These are phyloP conservation scores for Chiua virens DNA, from an alignment of 768 basidiomycete species.

Conservation along the genomic window DNA sequence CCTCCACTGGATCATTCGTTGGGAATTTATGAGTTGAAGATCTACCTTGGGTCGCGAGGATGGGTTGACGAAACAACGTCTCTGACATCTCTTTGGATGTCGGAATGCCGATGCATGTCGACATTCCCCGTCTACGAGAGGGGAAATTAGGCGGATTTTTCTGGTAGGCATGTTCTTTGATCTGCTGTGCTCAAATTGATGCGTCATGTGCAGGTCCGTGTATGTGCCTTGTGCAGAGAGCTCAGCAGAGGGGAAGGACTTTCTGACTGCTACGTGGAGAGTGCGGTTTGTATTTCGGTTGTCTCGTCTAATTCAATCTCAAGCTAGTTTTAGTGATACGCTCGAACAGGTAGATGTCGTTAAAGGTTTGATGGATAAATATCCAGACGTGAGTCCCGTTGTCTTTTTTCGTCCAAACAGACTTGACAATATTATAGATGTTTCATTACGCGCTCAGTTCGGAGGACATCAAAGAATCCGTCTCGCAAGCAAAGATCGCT, in stretches of 20 bases:
- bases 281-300: slow-evolving; percentile 43
- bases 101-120: slow-evolving; percentile 70
- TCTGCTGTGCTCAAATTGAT: neutral
- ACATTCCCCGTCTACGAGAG: slow-evolving; percentile 78
- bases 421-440: slow-evolving; percentile 42
- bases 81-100: slow-evolving; percentile 66
- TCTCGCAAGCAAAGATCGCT: slow-evolving; percentile 76
- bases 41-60: slow-evolving; percentile 67
- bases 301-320: neutral
- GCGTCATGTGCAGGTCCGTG: slow-evolving; percentile 53
- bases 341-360: slow-evolving; percentile 94
- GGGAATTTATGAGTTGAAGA: slow-evolving; percentile 42
- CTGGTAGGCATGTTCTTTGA: slow-evolving; percentile 52
- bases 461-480: slow-evolving; percentile 56
- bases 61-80: slow-evolving; percentile 68
- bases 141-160: slow-evolving; percentile 93
- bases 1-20: neutral
- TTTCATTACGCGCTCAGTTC: slow-evolving; percentile 59
- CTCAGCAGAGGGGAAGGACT: slow-evolving; percentile 52
- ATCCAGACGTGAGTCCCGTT: slow-evolving; percentile 55
- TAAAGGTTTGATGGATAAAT: slow-evolving; percentile 72
- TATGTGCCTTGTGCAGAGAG: slow-evolving; percentile 60
- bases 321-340: slow-evolving; percentile 58
- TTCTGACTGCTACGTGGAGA: slow-evolving; percentile 52
- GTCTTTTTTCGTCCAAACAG: neutral